Evolutionary conservation across 805 yeast genomes (phyloP), one percentile per base, ranked within the genome.

Genomic region (Lipomyces sp.): DNA sequence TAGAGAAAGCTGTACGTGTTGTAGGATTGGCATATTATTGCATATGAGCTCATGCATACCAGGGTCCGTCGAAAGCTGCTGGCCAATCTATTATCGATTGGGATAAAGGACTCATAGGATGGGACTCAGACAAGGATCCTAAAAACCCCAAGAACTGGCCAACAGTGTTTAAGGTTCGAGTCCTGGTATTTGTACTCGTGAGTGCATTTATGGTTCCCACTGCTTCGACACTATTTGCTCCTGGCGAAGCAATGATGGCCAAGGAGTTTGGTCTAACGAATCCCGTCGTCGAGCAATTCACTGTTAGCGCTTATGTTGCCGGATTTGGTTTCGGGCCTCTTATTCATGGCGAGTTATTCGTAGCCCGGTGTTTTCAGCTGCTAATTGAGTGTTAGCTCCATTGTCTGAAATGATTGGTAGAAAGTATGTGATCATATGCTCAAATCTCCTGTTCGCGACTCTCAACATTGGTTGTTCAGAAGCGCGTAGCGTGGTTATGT

Each of bases 111-210:
- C 60, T 70, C 13, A 71, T 71, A 8, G 71, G 69, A 29, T 74
- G 73, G 72, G 77, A 75, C 42, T 74, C 75, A 2, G 51, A 18
- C 3, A 73, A 78, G 59, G 83, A 81, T 63, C 73, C 74, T 33
- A 74, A 73, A 30, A 79, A 82, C 66, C 82, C 84, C 4, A 75
- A 77, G 62, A 78, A 76, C 68, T 72, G 77, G 66, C 70, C 80
- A 10, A 60, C 45, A 4, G 65, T 71, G 13, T 64, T 75, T 33
- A 81, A 81, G 69, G 80, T 83, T 82, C 18, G 76, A 2, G 77
- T 75, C 64, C 78, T 83, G 6, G 56, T 73, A 7, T 24, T 73
- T 24, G 67, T 74, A 4, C 62, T 72, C 39, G 57, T 64, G 45
- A 67, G 59, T n/a, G 69, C 62, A n/a, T 56, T 67, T 56, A 62